Evolutionary conservation across 1,139 yeast genomes (phyloP), one percentile per base, ranked within the genome.

Genomic region (Suhomyces atakaporum): DNA sequence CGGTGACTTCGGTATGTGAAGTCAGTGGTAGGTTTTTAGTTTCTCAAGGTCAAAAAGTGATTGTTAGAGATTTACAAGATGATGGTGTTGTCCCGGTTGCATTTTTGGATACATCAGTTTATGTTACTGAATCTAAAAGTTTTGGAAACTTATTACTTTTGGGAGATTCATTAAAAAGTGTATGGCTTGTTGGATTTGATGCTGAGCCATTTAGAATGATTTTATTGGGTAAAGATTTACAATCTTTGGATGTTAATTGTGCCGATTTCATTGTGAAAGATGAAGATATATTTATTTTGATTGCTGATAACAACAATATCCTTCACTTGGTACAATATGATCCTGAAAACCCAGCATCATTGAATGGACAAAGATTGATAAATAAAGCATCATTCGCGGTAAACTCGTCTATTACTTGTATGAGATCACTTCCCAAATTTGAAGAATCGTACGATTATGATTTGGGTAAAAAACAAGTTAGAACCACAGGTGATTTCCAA

Each of bases 171-270:
- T 70, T 81, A 59, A 84, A 86, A 47, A 84, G 95, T 47, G 69
- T 88, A 6, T 81, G 92, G 73, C 70, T 94, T 39, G 83, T 82
- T 16, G 97, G 97, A 1, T 90, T 89, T 61, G 96, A 90, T 55
- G 92, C 95, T 3, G 97, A 92, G 51, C 99, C 98, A 1, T 90
- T 86, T 59, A 69, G 97, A 46, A 81, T 92, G 83, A 71, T 87
- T 16, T 62, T 77, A 46, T 63, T 94, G 36, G 92, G 96, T 7
- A 85, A 84, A 51, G 96, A 90, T 56, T 69, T 78, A 25, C 74
- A 78, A 21, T 61, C 73, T 12, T 63, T 84, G 27, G 84, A 81
- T 50, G 84, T 85, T 1, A 68, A 62, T 38, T 74, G 79, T 48
- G 75, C 84, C 2, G 97, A 89, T 45, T 87, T 87, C 55, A 63